These are phyloP conservation scores for Sporothrix brasiliensis DNA, from an alignment of 2,329 filamentous ascomycete genomes.

Conservation along the genomic window DNA sequence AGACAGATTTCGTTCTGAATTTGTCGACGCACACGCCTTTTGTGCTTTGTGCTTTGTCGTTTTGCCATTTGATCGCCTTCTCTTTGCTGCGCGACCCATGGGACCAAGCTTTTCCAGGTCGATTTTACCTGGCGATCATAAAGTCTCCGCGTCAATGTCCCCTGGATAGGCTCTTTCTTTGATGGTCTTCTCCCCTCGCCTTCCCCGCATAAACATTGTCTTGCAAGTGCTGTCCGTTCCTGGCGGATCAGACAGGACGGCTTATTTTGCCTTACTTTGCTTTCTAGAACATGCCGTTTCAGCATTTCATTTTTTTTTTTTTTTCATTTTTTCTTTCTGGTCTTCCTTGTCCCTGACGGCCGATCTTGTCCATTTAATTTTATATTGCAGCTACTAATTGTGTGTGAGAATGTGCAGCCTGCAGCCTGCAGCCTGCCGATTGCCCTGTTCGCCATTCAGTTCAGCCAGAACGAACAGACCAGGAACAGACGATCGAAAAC, in stretches of 20 bases:
- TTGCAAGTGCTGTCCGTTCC: neutral
- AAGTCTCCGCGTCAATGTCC: conserved; percentile 1
- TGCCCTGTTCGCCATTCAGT: conserved; percentile 13
- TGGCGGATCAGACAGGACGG: conserved; percentile 31
- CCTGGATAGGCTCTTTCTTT: neutral
- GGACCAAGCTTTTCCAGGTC: conserved; percentile 3
- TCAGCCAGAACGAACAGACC: conserved; percentile 21
- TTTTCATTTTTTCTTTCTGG: neutral
- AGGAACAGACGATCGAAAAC: conserved; percentile 18
- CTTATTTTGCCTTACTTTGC: conserved; percentile 30
- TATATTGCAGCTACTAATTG: conserved; percentile 29
- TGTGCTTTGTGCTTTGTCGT: neutral
- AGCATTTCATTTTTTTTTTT: neutral
- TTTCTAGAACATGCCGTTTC: conserved; percentile 31
- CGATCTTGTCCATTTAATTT: neutral
- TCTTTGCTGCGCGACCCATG: conserved; percentile 17
- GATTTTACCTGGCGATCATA: conserved; percentile 29
- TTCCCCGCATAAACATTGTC: conserved; percentile 14
- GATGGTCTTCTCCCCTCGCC: neutral
- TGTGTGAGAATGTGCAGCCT: conserved; percentile 2
- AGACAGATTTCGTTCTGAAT: neutral
- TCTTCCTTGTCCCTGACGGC: neutral
- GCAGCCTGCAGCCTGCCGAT: conserved; percentile 27
- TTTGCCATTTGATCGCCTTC: conserved; percentile 29
- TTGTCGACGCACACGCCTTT: conserved; percentile 12